Percentiles rank a stretch among this genome's conserved stretches.
These are phyloP conservation scores for Solanum commersonii DNA, from an alignment of 257 asterid species.

Conservation along the genomic window DNA sequence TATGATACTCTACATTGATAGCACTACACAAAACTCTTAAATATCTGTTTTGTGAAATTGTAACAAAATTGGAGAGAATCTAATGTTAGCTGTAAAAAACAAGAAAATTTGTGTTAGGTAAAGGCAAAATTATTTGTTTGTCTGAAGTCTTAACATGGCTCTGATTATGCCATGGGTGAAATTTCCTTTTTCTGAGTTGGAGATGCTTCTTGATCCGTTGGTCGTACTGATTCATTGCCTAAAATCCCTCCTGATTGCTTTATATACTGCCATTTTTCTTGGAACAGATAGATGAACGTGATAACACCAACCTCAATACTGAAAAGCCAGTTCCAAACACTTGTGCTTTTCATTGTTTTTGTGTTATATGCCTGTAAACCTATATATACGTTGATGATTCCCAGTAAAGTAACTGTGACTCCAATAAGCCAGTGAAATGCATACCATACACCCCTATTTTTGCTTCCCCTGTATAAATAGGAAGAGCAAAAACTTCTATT, in stretches of 20 bases:
- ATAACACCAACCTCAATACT: slow-evolving; percentile 42
- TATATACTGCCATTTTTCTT: slow-evolving; percentile 76
- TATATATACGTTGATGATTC: slow-evolving; percentile 61
- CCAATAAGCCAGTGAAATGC: slow-evolving; percentile 77
- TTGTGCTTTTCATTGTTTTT: slow-evolving; percentile 36
- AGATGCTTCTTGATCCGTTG: slow-evolving; percentile 57
- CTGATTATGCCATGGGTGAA: slow-evolving; percentile 20
- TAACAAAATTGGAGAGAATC: not conserved
- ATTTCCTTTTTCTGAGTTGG: slow-evolving; percentile 25
- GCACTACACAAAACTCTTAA: not conserved
- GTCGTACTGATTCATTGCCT: slow-evolving; percentile 45
- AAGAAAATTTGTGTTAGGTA: not conserved
- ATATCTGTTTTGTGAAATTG: not conserved
- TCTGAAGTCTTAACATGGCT: not conserved
- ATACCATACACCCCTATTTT: slow-evolving; percentile 60
- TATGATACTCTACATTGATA: not conserved
- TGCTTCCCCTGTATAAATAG: slow-evolving; percentile 51
- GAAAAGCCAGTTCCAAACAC: slow-evolving; percentile 55
- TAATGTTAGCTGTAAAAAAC: not conserved
- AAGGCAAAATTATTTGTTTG: not conserved
- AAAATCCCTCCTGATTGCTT: slow-evolving; percentile 32
- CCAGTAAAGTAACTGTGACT: slow-evolving; percentile 44
- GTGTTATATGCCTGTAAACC: slow-evolving; percentile 69
- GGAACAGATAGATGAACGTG: slow-evolving; percentile 50
- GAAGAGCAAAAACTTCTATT: not conserved